A percentile compares a stretch with the other conserved stretches of the same genome.
These are phyloP conservation scores for Adansonia digitata DNA, from an alignment of 345 rosid genomes.

Conservation along the genomic window DNA sequence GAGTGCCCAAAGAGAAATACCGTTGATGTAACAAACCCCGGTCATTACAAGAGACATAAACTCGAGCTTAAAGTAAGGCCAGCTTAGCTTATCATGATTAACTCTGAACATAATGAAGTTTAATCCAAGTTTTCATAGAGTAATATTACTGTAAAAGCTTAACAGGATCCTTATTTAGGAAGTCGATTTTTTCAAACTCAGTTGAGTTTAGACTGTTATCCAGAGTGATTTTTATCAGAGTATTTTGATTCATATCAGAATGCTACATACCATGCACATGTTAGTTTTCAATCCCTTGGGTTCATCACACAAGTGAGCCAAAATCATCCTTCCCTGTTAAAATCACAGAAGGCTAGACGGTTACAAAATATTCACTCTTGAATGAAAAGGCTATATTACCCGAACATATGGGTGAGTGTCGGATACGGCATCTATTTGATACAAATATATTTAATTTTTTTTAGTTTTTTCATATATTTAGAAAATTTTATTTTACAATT, in stretches of 20 bases:
- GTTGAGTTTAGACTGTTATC: neutral
- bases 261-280: constrained; percentile 85
- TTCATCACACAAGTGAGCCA: constrained; percentile 98
- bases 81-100: neutral
- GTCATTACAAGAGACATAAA: no score
- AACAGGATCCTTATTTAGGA: neutral
- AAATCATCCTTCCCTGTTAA: constrained; percentile 98
- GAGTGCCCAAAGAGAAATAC: no score
- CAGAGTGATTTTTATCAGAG: neutral
- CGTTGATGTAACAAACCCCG: no score
- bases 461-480: no score
- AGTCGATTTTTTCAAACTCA: neutral
- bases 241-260: constrained; percentile 1
- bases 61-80: neutral
- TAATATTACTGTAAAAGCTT: neutral
- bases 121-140: neutral
- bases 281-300: constrained; percentile 97
- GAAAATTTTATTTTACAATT: no score
- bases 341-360: no score
- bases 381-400: neutral
- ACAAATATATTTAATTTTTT: no score
- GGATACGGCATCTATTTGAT: no score
- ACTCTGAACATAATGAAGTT: neutral
- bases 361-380: no score
- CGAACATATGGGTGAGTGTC: no score